phyloP scores from a whole-genome alignment of 2,329 filamentous ascomycete species.

The Calonectria pseudoturangicola region DNA sequence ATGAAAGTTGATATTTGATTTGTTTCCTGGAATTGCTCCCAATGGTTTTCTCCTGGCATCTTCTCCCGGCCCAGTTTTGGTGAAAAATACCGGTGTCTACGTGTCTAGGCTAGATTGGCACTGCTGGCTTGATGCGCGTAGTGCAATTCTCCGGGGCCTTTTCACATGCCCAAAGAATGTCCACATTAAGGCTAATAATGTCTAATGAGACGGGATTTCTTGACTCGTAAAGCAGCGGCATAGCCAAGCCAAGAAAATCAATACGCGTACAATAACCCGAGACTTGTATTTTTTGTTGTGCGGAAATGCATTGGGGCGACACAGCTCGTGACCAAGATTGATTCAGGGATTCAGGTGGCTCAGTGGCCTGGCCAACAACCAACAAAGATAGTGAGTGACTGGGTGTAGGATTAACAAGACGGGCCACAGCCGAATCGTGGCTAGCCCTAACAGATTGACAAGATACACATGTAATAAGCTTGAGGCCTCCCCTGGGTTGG shows the following conservation, averaged over 20 bases:
- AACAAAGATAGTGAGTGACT: not conserved
- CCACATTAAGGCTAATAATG: too few species aligned
- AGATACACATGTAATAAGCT: not conserved
- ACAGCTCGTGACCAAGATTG: not conserved
- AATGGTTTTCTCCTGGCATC: not conserved
- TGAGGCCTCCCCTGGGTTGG: slow-evolving; percentile 17
- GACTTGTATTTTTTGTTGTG: not conserved
- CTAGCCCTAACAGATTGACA: not conserved
- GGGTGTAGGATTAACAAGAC: not conserved
- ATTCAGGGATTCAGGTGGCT: slow-evolving; percentile 15
- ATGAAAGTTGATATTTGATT: not conserved
- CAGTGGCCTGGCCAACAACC: not conserved
- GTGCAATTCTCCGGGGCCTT: not conserved
- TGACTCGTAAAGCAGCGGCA: not conserved
- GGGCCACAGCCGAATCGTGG: not conserved
- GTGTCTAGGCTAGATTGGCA: not conserved
- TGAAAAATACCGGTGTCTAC: not conserved
- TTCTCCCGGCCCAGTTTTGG: not conserved
- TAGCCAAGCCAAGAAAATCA: not conserved
- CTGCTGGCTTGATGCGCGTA: not conserved
- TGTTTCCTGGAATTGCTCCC: too few species aligned
- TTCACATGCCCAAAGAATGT: not conserved
- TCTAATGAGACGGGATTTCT: not conserved
- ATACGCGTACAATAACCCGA: not conserved
- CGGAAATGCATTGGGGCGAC: not conserved